Percentiles rank a stretch among this genome's conserved stretches.
These are phyloP conservation scores for Phlyctochytrium planicorne DNA, from an alignment of 192 early-diverging fungal species.

Conservation along the genomic window DNA sequence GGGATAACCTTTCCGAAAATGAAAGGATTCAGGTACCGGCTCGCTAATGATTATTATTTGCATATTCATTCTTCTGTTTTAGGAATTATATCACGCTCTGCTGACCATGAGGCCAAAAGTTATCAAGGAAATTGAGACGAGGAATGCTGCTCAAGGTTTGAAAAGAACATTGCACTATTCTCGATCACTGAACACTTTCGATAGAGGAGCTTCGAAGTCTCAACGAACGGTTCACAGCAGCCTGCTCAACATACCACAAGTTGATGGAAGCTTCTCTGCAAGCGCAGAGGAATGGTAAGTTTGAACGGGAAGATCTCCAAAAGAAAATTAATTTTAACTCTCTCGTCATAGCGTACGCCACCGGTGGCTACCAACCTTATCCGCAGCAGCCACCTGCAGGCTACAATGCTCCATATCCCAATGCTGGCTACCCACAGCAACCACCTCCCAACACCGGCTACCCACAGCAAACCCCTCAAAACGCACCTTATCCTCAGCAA, in stretches of 20 bases:
- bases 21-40: slow-evolving; percentile 69
- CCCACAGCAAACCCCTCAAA: no score
- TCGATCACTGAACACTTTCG: not conserved
- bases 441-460: no score
- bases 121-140: slow-evolving; percentile 79
- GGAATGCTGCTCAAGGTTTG: slow-evolving; percentile 78
- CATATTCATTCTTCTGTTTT: not conserved
- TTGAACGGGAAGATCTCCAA: not conserved
- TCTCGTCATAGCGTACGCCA: no score
- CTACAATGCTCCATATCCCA: not conserved
- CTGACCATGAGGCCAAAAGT: slow-evolving; percentile 83
- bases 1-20: slow-evolving; percentile 86
- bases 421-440: no score
- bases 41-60: slow-evolving; percentile 11
- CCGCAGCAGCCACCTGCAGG: not conserved
- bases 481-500: no score
- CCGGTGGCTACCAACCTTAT: no score
- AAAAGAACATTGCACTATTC: no score
- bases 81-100: slow-evolving; percentile 72
- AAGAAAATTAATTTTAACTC: no score
- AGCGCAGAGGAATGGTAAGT: slow-evolving; percentile 40
- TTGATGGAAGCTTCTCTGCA: slow-evolving; percentile 67
- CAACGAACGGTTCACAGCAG: slow-evolving; percentile 71
- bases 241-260: slow-evolving; percentile 70
- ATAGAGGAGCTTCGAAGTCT: slow-evolving; percentile 71